Evolutionary conservation across 495 filamentous ascomycete species (phyloP).

Genomic region (Stereocaulon alpinum): DNA sequence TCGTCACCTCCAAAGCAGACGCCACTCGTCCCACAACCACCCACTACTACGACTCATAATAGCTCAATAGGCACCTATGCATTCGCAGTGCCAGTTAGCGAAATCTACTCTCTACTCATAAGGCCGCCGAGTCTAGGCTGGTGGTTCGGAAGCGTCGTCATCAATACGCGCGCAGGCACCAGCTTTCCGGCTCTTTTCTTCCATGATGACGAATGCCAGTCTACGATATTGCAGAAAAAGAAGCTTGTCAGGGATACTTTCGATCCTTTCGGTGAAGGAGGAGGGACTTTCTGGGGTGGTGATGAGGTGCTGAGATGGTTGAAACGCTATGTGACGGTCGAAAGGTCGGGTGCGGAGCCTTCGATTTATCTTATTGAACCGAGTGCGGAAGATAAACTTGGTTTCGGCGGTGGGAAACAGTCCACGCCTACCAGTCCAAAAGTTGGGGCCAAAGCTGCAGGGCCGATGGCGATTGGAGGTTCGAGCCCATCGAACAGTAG

Average conservation of each 20-base stretch:
- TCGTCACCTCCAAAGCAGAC: conserved; percentile 72
- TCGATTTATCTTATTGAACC: conserved; percentile 90
- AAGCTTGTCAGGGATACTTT: conserved; percentile 71
- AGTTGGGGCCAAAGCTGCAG: conserved; percentile 32
- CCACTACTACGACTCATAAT: conserved; percentile 57
- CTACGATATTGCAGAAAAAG: conserved; percentile 88
- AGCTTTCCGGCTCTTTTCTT: conserved; percentile 94
- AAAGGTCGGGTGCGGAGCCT: conserved; percentile 71
- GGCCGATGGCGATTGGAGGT: conserved; percentile 27
- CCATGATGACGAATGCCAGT: conserved; percentile 92
- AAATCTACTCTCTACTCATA: conserved; percentile 83
- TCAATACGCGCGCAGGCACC: conserved; percentile 82
- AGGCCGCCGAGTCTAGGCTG: conserved; percentile 89
- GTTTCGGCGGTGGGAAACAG: conserved; percentile 63
- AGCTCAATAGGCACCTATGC: conserved; percentile 75
- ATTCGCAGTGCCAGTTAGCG: conserved; percentile 81
- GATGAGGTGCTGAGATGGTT: conserved; percentile 93
- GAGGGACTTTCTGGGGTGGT: conserved; percentile 91
- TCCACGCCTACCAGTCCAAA: conserved; percentile 31
- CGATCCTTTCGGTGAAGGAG: conserved; percentile 77
- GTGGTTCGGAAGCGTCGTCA: conserved; percentile 94
- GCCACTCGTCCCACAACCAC: conserved; percentile 85
- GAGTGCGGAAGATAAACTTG: conserved; percentile 65
- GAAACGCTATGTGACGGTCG: conserved; percentile 67
- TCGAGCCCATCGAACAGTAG: conserved; percentile 27